Percentiles rank a stretch among this genome's conserved stretches.
phyloP scores from a whole-genome alignment of 1,284 basidiomycete genomes.

The Austroboletus rostrupii region DNA sequence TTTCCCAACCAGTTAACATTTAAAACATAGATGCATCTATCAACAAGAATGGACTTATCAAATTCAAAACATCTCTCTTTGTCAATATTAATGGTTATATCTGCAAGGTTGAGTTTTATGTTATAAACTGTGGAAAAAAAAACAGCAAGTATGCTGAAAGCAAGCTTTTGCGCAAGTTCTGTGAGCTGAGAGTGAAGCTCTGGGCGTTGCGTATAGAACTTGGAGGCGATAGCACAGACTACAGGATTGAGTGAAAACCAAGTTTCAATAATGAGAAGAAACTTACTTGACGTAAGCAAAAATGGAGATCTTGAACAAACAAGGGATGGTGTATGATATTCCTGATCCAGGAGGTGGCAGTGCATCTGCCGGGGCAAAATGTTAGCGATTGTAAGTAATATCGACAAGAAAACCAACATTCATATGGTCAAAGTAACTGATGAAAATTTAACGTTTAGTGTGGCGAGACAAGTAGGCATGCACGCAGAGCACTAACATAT shows the following conservation, averaged over 20 bases:
- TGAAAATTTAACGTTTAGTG: conserved; percentile 12
- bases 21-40: too few relatives aligned
- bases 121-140: too few relatives aligned
- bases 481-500: conserved; percentile 62
- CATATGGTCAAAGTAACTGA: conserved; percentile 74
- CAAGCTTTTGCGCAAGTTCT: conserved; percentile 85
- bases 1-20: too few relatives aligned
- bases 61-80: too few relatives aligned
- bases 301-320: conserved; percentile 92
- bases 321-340: conserved; percentile 88
- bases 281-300: conserved; percentile 85
- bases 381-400: conserved; percentile 4
- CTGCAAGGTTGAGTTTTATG: too few relatives aligned
- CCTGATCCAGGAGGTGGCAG: conserved; percentile 70
- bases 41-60: too few relatives aligned
- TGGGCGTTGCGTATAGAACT: conserved; percentile 81
- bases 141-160: conserved; percentile 83
- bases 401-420: conserved; percentile 47
- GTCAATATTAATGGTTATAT: too few relatives aligned
- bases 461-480: conserved; percentile 6
- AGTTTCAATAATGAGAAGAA: neutral
- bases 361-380: conserved; percentile 51
- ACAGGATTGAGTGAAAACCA: conserved; percentile 7
- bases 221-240: conserved; percentile 93
- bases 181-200: conserved; percentile 82